Percentiles rank a stretch among this genome's conserved stretches.
Conservation (phyloP, 495 filamentous ascomycete genomes). For the Antarctomyces pellizariae region DNA sequence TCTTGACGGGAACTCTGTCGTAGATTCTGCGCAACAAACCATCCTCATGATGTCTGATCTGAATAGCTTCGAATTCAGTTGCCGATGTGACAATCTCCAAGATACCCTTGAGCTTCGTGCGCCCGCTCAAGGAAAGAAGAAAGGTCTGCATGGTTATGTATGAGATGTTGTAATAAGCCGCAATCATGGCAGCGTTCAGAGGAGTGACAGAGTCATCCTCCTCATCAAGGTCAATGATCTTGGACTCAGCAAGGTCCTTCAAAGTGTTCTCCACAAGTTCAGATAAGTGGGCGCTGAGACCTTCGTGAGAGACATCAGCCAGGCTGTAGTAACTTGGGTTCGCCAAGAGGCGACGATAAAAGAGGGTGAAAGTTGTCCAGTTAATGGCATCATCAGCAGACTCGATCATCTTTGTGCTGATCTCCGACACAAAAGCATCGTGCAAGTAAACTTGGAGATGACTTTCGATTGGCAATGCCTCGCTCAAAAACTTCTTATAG, state of each 20-base stretch:
- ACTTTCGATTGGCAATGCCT: slow-evolving; percentile 87
- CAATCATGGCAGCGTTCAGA: slow-evolving; percentile 91
- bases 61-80: slow-evolving; percentile 86
- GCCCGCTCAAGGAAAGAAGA: slow-evolving; percentile 72
- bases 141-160: slow-evolving; percentile 99
- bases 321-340: slow-evolving; percentile 95
- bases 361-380: slow-evolving; percentile 96
- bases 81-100: slow-evolving; percentile 94
- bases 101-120: slow-evolving; percentile 86
- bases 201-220: slow-evolving; percentile 82
- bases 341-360: slow-evolving; percentile 87
- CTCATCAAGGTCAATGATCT: slow-evolving; percentile 92
- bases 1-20: slow-evolving; percentile 85
- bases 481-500: slow-evolving; percentile 96
- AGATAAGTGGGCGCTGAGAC: slow-evolving; percentile 79
- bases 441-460: slow-evolving; percentile 78
- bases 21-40: slow-evolving; percentile 77
- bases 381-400: slow-evolving; percentile 96
- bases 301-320: slow-evolving; percentile 74
- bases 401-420: slow-evolving; percentile 77
- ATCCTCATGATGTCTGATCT: slow-evolving; percentile 86
- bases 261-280: slow-evolving; percentile 86
- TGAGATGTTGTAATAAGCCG: slow-evolving; percentile 96
- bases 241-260: slow-evolving; percentile 76
- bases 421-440: slow-evolving; percentile 91